Conservation (phyloP, 148 eudicot genomes). For the Heliamphora exappendiculata region DNA sequence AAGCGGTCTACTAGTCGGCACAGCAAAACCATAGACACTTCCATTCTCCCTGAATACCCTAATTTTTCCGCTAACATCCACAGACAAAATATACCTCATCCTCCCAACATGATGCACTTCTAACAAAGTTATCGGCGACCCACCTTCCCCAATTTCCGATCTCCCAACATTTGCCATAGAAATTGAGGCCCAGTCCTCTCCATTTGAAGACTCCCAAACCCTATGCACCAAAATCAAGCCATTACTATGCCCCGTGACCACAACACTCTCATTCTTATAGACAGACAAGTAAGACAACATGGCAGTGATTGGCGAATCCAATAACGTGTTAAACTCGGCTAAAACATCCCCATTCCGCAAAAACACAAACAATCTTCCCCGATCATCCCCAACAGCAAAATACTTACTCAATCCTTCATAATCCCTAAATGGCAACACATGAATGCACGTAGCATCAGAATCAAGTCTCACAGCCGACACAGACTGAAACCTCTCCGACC, state of each 20-base stretch:
- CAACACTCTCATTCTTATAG: constrained; percentile 65
- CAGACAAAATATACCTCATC: constrained; percentile 62
- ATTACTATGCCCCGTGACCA: constrained; percentile 75
- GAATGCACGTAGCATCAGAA: constrained; percentile 53
- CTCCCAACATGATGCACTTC: constrained; percentile 83
- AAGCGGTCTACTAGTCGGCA: constrained; percentile 65
- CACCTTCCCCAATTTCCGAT: constrained; percentile 29
- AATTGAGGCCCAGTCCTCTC: constrained; percentile 51
- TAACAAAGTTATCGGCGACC: constrained; percentile 40
- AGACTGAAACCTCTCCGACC: constrained; percentile 86
- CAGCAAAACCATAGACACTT: constrained; percentile 49
- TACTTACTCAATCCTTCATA: constrained; percentile 74
- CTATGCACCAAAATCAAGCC: constrained; percentile 66
- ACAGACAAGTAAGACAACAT: constrained; percentile 64
- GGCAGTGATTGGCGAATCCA: constrained; percentile 50
- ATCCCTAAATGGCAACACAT: constrained; percentile 67
- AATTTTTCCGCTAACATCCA: constrained; percentile 55
- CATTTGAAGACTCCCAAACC: constrained; percentile 53
- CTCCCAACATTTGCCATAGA: constrained; percentile 36
- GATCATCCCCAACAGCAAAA: constrained; percentile 71
- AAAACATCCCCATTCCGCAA: constrained; percentile 60
- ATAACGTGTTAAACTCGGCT: constrained; percentile 42
- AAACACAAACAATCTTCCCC: constrained; percentile 59
- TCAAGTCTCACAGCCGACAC: constrained; percentile 72
- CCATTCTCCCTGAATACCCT: constrained; percentile 72